Evolutionary conservation across 2,329 filamentous ascomycete species (phyloP), one percentile per base, ranked within the genome.

Genomic region (Calonectria crousiana): DNA sequence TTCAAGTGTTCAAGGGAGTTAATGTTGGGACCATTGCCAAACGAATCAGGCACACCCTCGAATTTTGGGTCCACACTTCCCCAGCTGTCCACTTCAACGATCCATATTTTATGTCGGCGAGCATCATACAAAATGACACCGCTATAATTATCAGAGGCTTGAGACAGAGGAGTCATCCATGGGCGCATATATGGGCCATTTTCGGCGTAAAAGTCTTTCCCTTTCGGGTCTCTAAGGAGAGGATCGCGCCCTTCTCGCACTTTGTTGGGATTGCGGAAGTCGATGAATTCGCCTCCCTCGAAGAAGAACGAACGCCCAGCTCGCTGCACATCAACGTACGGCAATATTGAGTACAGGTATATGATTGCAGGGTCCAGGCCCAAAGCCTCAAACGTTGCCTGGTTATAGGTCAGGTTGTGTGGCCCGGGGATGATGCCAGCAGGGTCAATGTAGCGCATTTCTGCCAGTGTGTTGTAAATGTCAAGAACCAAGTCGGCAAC

Each of bases 51-150:
- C 18, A 30, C 14, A 6, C 36, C 65, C 30, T 32, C 18, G 8
- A 67, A 53, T 13, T 26, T 38, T 14, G 34, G 65, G 23, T 67
- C 65, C 4, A 20, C 14, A 26, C 34, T 67, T 4, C 11, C 14
- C 65, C 49, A 56, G 4, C 26, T 36, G 9, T 56, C 49, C 28
- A 66, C 36, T 3, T 64, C 60, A 13, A 71, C 30, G 14, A 71
- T 66, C 68, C 68, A 71, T 20, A 71, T 66, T 11, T 60, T 53
- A 56, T 84, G 78, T 30, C 53, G 65, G 16, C 71, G 75, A 6
- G 81, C 78, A 66, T 82, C 78, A 58, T 84, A 83, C 1, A 83
- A 64, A 14, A 83, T 75, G 13, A 78, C 71, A 23, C 74, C 75
- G 16, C 69, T 20, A 49, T 81, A 79, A n/a, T 81, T 81, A 10